phyloP scores from a whole-genome alignment of 2,329 filamentous ascomycete species.

The Cadophora sp. region DNA sequence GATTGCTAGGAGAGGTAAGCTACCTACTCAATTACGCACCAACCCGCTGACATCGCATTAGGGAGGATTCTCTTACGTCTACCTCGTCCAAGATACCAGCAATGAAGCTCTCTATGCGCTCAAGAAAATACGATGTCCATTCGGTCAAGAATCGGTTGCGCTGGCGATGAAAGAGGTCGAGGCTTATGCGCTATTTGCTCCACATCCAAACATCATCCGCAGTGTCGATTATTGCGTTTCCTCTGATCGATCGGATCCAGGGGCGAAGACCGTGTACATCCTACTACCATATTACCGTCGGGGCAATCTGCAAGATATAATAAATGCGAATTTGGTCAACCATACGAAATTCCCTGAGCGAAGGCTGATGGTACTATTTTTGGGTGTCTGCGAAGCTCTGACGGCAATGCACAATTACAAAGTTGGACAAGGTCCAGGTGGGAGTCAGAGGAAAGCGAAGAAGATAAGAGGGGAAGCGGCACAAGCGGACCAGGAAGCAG shows the following conservation, averaged over 20 bases:
- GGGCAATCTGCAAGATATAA: conserved; percentile 96
- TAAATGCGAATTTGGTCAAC: conserved; percentile 98
- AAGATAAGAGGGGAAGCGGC: conserved; percentile 46
- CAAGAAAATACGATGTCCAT: conserved; percentile 98
- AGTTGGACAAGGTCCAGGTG: conserved; percentile 64
- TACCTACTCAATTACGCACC: conserved; percentile 2
- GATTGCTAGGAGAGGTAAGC: conserved; percentile 86
- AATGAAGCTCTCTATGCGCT: conserved; percentile 88
- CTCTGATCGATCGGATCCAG: conserved; percentile 70
- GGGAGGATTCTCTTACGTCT: conserved; percentile 99
- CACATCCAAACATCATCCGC: conserved; percentile 85
- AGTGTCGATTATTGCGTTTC: conserved; percentile 83
- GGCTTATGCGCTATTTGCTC: conserved; percentile 88
- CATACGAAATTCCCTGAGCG: conserved; percentile 89
- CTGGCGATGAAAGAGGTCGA: conserved; percentile 97
- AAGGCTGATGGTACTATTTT: conserved; percentile 85
- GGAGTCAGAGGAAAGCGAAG: conserved; percentile 55
- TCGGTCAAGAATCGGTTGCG: conserved; percentile 93
- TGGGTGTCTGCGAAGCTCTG: conserved; percentile 89
- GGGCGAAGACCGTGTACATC: conserved; percentile 94
- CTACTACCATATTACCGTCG: conserved; percentile 93
- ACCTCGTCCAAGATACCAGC: conserved; percentile 91
- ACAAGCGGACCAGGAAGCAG: conserved; percentile 51
- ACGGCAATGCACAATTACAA: conserved; percentile 91
- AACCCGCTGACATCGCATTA: conserved; percentile 47